Base-by-base conservation (phyloP, 108 stramenopile genomes). In the Discostella pseudostelligera region DNA sequence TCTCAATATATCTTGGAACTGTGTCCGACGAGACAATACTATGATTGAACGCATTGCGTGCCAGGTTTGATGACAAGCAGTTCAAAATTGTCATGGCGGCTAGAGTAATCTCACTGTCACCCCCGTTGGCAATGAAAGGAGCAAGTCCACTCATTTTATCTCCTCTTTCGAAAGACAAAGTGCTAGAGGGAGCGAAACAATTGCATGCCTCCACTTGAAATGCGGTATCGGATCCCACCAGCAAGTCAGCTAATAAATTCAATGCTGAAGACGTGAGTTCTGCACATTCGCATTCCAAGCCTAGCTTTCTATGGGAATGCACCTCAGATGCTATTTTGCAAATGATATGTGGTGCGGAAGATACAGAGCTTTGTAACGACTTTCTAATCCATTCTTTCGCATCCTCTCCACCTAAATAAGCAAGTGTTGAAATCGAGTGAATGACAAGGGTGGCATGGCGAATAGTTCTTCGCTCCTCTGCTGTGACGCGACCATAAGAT, bases 381-480 rank as follows among this genome's bases (percentile, higher is more conserved):
- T 54, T 17, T 50, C 67, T 43, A 42, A 76, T 51, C 74, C 61
- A 76, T 19, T 63, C 74, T 42, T 48, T 69, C 12, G 67, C 57
- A 17, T 32, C 26, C 0, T 43, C 39, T 43, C 67, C 74, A 43
- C 74, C 74, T 28, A 76, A 58, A 59, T 43, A 62, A 14, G 57
- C 67, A 29, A 76, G 43, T 37, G 47, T 69, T 44, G 62, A 67
- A 76, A 76, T 76, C 11, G 74, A 68, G 17, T 62, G 51, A 22
- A 76, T 57, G 0, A 51, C 62, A 21, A 49, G 13, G n/a, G 67
- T 69, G 10, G 67, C 67, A 26, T 42, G 36, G n/a, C 37, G 56
- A 3, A 76, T 54, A 3, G 62, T 67, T 1, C 40, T 57, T 5
- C 62, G 55, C 17, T 68, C 74, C 21, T 76, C 74, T 4, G 67